Evolutionary conservation across 2,329 filamentous ascomycete genomes (phyloP).

Genomic region (Neonectria coccinea): DNA sequence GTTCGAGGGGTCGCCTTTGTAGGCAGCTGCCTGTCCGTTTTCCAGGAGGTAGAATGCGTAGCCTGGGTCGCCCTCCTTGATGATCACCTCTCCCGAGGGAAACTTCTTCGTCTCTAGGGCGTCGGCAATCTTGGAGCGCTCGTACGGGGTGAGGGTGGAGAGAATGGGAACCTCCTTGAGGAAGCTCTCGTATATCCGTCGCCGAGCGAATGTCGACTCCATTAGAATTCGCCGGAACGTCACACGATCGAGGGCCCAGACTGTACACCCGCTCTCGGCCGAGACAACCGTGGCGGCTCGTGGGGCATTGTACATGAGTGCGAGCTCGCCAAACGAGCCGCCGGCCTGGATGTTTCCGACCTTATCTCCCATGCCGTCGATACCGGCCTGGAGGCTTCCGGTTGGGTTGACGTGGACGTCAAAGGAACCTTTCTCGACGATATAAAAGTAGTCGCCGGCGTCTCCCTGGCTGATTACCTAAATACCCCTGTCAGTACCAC

Average conservation of each 20-base stretch:
- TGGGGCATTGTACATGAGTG: conserved; percentile 98
- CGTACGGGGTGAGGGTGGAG: conserved; percentile 85
- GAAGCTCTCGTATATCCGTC: conserved; percentile 97
- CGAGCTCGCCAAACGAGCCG: conserved; percentile 95
- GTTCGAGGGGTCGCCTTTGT: conserved; percentile 77
- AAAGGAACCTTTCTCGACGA: conserved; percentile 91
- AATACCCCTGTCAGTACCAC: conserved; percentile 40
- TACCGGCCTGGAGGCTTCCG: conserved; percentile 82
- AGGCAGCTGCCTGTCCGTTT: conserved; percentile 86
- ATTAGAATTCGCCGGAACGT: conserved; percentile 98
- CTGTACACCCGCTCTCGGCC: conserved; percentile 78
- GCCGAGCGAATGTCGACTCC: conserved; percentile 96
- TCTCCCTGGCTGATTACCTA: conserved; percentile 97
- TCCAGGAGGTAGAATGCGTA: conserved; percentile 94
- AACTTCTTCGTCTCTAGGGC: conserved; percentile 93
- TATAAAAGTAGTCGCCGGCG: conserved; percentile 96
- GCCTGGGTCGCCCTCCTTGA: conserved; percentile 90
- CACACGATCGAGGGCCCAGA: conserved; percentile 95
- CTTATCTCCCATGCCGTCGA: conserved; percentile 83
- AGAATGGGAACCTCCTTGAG: conserved; percentile 93
- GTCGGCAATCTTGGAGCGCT: conserved; percentile 97
- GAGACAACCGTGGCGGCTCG: conserved; percentile 94
- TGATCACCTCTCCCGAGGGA: conserved; percentile 82
- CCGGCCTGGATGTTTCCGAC: conserved; percentile 87
- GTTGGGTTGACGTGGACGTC: conserved; percentile 88